Conservation (phyloP, 768 basidiomycete species). For the Dendrothele bispora region DNA sequence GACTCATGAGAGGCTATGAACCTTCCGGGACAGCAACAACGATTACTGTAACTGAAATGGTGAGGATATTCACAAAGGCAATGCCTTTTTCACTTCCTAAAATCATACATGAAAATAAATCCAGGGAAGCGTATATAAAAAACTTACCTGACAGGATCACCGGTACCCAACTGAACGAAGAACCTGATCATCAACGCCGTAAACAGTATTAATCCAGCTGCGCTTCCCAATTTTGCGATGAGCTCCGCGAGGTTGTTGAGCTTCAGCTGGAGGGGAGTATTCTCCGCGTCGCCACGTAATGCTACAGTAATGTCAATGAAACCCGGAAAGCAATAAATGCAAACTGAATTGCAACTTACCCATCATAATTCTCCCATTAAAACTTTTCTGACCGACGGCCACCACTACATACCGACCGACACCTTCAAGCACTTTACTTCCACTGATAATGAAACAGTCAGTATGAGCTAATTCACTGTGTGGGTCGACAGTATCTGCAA, state of each 20-base stretch:
- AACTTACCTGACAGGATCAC: slow-evolving; percentile 52
- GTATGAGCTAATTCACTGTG: slow-evolving; percentile 50
- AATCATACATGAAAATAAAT: no score
- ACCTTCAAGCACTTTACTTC: slow-evolving; percentile 92
- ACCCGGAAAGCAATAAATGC: no score
- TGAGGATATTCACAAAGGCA: slow-evolving; percentile 88
- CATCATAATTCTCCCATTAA: slow-evolving; percentile 98
- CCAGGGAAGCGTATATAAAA: no score
- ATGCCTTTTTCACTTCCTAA: slow-evolving; percentile 79
- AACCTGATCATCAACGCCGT: slow-evolving; percentile 86
- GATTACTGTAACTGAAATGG: slow-evolving; percentile 91
- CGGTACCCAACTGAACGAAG: slow-evolving; percentile 79
- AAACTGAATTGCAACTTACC: slow-evolving; percentile 47
- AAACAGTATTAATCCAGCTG: slow-evolving; percentile 83
- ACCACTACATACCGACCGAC: slow-evolving; percentile 91
- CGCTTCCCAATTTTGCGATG: slow-evolving; percentile 88
- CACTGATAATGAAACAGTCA: slow-evolving; percentile 91
- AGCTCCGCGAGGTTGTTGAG: slow-evolving; percentile 89
- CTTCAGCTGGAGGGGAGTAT: slow-evolving; percentile 92
- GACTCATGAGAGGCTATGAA: slow-evolving; percentile 9
- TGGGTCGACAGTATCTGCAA: no score
- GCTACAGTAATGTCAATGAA: slow-evolving; percentile 45
- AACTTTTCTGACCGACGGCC: slow-evolving; percentile 87
- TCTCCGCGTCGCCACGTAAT: slow-evolving; percentile 80
- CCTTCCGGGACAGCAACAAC: slow-evolving; percentile 90